phyloP scores from a whole-genome alignment of 768 basidiomycete species.

The Artomyces pyxidatus region DNA sequence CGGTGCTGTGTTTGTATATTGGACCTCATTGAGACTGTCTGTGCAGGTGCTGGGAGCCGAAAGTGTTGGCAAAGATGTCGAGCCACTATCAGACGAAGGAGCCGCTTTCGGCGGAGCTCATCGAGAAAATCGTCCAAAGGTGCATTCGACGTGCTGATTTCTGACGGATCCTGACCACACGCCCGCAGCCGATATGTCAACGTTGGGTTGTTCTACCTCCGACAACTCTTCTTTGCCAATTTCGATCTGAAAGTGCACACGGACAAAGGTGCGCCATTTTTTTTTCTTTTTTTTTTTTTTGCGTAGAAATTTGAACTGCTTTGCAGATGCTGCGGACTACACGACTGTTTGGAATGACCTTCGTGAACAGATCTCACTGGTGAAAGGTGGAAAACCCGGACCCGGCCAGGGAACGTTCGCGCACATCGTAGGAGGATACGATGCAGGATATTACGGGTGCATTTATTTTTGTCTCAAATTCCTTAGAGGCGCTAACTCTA shows the following conservation, averaged over 20 bases:
- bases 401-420: slow-evolving; percentile 73
- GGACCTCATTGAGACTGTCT: not conserved
- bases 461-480: not conserved
- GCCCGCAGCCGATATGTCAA: slow-evolving; percentile 53
- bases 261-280: slow-evolving; percentile 40
- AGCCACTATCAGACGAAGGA: slow-evolving; percentile 72
- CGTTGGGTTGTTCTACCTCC: slow-evolving; percentile 72
- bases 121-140: slow-evolving; percentile 77
- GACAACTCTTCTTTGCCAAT: slow-evolving; percentile 79
- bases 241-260: slow-evolving; percentile 74
- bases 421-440: slow-evolving; percentile 73
- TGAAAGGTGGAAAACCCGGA: slow-evolving; percentile 48
- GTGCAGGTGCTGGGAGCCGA: slow-evolving; percentile 71
- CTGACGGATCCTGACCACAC: not conserved
- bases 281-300: not conserved
- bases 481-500: not conserved
- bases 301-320: not conserved
- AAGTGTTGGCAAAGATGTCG: slow-evolving; percentile 70
- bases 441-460: slow-evolving; percentile 65
- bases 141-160: slow-evolving; percentile 18
- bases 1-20: slow-evolving; percentile 1
- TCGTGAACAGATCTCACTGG: slow-evolving; percentile 60
- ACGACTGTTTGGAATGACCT: slow-evolving; percentile 75
- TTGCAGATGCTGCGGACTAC: slow-evolving; percentile 54
- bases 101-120: slow-evolving; percentile 61